Evolutionary conservation across 805 yeast species (phyloP).

Genomic region (Millerozyma acaciae): DNA sequence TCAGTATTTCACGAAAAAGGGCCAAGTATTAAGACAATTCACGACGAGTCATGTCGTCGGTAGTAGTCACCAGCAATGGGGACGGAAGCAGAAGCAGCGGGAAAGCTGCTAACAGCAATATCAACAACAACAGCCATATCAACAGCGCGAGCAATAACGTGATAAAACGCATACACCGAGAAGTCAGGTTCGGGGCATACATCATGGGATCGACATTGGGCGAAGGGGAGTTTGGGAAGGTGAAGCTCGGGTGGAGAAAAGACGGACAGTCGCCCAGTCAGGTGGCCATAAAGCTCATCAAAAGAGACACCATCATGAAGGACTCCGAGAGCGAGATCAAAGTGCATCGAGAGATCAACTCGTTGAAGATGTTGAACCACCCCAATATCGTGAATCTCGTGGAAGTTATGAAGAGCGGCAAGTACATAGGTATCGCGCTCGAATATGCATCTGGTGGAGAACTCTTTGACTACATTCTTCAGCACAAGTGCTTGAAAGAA

Average conservation of each 20-base stretch:
- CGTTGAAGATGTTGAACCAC: slow-evolving; percentile 78
- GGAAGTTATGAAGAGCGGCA: slow-evolving; percentile 89
- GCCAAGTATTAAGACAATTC: no score
- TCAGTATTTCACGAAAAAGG: no score
- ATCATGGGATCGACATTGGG: slow-evolving; percentile 91
- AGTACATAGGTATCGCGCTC: slow-evolving; percentile 91
- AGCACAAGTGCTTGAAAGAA: slow-evolving; percentile 83
- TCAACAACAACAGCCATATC: slow-evolving; percentile 1
- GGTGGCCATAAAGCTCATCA: slow-evolving; percentile 89
- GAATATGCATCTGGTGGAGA: slow-evolving; percentile 99
- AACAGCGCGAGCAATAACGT: slow-evolving; percentile 8
- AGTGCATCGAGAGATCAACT: slow-evolving; percentile 89
- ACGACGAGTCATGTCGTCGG: no score
- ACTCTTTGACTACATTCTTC: slow-evolving; percentile 85
- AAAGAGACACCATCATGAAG: slow-evolving; percentile 82
- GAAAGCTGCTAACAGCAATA: background rate
- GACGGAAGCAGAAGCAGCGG: no score
- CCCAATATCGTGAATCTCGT: slow-evolving; percentile 91
- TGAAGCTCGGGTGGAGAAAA: slow-evolving; percentile 92
- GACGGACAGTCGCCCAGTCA: slow-evolving; percentile 75
- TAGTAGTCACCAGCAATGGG: no score
- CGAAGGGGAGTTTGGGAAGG: slow-evolving; percentile 98
- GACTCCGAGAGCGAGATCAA: slow-evolving; percentile 84
- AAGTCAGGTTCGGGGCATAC: slow-evolving; percentile 85
- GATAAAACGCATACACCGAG: slow-evolving; percentile 33